Evolutionary conservation across 1,284 basidiomycete species (phyloP), one percentile per base, ranked within the genome.

Genomic region (Papiliotrema flavescens): DNA sequence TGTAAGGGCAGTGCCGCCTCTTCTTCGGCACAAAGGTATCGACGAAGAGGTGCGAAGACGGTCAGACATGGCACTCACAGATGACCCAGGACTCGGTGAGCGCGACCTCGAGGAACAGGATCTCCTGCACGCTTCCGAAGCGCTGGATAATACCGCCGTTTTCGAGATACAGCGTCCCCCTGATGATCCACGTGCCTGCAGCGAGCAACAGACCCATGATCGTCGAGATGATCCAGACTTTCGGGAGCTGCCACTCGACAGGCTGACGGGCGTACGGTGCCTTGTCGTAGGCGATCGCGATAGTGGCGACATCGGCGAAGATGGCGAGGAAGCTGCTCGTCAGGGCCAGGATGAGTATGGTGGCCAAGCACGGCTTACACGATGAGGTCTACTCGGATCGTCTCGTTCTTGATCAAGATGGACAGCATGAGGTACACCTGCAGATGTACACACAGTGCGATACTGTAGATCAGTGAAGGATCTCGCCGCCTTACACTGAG

Each of bases 161-260:
- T 34, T 60, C 57, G 46, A 80, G 61, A 70, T 81, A 82, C 53
- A 82, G 63, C 1, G 81, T 82, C 22, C 76, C 81, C 43, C 81
- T 76, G 51, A 80, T 57, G 62, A 82, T 77, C 81, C 81, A 83
- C 11, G 81, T 83, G 48, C 76, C 81, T 48, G 70, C 79, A 36
- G 79, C 79, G 34, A 81, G 76, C 3, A 80, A 57, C 40, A 35
- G 39, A 48, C 77, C 77, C 56, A 79, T 62, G 55, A 80, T 70
- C 46, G 79, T 77, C 32, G 79, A 80, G 65, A 82, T 79, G 64
- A 82, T 75, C 81, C 81, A 82, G 48, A 82, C 80, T 74, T 81
- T 82, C 39, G 81, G 80, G 48, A 82, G 65, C 67, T 83, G 81
- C 81, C 81, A 83, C 66, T 83, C 81, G 57, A 83, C 81, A 13